Base-by-base conservation (phyloP, 805 yeast genomes). In the Torulaspora gathmanii region DNA sequence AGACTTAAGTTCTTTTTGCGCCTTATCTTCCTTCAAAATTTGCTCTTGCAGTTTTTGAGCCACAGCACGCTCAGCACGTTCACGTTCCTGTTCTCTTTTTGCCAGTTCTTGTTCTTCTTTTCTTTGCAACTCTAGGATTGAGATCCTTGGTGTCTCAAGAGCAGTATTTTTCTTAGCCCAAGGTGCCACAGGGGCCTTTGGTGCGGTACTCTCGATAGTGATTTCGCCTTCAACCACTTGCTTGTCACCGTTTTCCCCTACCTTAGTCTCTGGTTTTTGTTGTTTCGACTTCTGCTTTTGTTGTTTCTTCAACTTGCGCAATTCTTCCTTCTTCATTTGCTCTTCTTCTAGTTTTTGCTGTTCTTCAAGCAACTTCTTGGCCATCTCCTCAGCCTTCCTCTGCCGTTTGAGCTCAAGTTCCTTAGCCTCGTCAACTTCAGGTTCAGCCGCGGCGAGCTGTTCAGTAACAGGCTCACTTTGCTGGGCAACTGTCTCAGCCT, bases 111-210 rank as follows among this genome's bases (percentile, higher is more conserved):
- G 47, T 12, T 51, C 54, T 25, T 53, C 54, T 26, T 29, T 53
- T 41, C 40, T 51, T 17, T 53, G 58, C 19, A 57, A 37, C 30
- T 56, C 64, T 19, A 52, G 41, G 15, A 59, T 50, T 3, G 64
- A 56, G 20, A 50, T 48, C 33, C 45, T 51, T 4, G 53, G 51
- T n/a, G 58, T 46, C 19, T 48, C 52, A 1, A 50, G 40, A 25
- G 42, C 46, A 11, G 50, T 45, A 16, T 49, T 40, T 23, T 54
- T 57, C 33, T 52, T 55, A 3, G 62, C 63, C 66, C 67, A 62
- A 22, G 65, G 63, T 4, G 68, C 62, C 30, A 46, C 22, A n/a
- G 51, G 52, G 11, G 55, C 41, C 38, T 51, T 43, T n/a, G 43
- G 31, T 23, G 44, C 27, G 7, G 43, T 35, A 17, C 43, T 42